Evolutionary conservation across 176 grass and related monocot species (phyloP), one percentile per base, ranked within the genome.

Genomic region (Rhynchospora pubera): DNA sequence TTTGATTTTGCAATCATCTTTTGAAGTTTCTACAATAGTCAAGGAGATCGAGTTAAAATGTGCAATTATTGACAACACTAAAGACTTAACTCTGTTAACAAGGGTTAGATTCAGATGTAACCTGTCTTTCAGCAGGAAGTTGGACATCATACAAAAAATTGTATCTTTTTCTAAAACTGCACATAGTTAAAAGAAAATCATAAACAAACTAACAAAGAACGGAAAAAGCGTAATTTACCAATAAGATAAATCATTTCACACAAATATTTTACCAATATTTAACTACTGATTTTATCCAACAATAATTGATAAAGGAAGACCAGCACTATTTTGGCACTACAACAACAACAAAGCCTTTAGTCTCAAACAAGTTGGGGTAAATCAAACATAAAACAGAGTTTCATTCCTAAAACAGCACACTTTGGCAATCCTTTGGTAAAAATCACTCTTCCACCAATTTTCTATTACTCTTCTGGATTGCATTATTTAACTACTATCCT

Each of bases 81-180:
- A 28, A 12, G 22, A 53, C 67, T 21, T 12, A 8, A 8, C 23
- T 19, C 71, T 24, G 24, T 22, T 53, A 55, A 55, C 11, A 30
- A 28, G 5, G 52, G 9, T 52, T 75, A 32, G 74, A 91, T 43
- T 63, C 12, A 79, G 5, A 77, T 62, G 4, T 59, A 19, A 98
- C 95, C 79, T 93, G 77, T 85, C 94, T 94, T 81, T 98, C 95
- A 28, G 84, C 30, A 85, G 92, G 95, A 53, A 94, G 84, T 76
- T 94, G 83, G 26, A 88, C 74, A 18, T 98, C 95, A 85, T 89
- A 94, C 53, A 94, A 78, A 71, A 98, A 98, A 89, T 87, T 84
- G 34, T 93, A 98, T 89, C 90, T 89, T 89, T 94, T 98, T 82
- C 89, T 93, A 70, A 98, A 98, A 34, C 95, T 94, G 82, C 53